Base-by-base conservation (phyloP, 1,284 basidiomycete species). In the Melampsora larici-populina region DNA sequence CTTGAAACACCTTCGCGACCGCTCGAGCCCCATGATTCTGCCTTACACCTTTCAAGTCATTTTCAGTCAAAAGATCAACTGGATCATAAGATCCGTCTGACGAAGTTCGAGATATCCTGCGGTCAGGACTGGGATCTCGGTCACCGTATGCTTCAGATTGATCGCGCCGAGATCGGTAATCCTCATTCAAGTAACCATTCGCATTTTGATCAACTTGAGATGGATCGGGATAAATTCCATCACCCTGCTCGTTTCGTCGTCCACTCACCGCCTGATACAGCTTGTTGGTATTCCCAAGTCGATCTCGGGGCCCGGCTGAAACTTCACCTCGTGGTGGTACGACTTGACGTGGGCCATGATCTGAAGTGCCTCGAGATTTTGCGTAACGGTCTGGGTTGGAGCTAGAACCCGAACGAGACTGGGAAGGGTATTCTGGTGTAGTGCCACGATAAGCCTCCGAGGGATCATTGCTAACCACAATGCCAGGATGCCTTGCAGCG, bases 401-500 rank as follows among this genome's bases (percentile, higher is more conserved):
- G 71, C 5, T 65, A 18, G 71, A 64, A 64, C 26, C 43, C 7
- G 64, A 21, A 31, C 31, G 43, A 48, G 48, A 64, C 33, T 21
- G 60, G 40, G 43, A 64, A 48, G 43, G 48, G 64, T 46, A n/a
- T 15, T 40, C 49, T 29, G 13, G 21, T 49, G n/a, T 5, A 49
- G 40, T 40, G 73, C 21, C 33, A 31, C n/a, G 55, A 26, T 26
- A 46, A 43, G 24, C 51, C 24, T 43, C 40, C 1, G 66, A 67
- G 24, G 48, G 40, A 66, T 36, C 31, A 63, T 76, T 76, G 36
- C 65, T 76, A 49, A 76, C 58, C 65, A 76, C 36, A 63, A 76
- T 76, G 62, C 74, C 74, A 69, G 74, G 74, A 7, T 76, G 74
- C n/a, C 74, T 49, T 21, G 74, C 74, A 31, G 74, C 74, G 58